phyloP scores from a whole-genome alignment of 2,329 filamentous ascomycete species.

The Chaetoscypha palmicola region DNA sequence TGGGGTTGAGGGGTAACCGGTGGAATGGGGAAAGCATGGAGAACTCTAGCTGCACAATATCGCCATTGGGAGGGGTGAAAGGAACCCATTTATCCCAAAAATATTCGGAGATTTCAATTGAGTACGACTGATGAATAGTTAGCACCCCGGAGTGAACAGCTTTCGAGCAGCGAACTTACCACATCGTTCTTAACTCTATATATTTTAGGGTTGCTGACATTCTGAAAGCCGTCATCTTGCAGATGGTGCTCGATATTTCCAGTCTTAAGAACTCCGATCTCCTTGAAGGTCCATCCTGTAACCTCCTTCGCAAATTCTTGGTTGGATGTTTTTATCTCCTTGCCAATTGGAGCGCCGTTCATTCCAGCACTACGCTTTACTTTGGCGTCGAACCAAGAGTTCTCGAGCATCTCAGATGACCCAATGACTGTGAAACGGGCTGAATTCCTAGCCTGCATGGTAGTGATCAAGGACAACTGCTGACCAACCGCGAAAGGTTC shows the following conservation, averaged over 20 bases:
- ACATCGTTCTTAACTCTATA: constrained; percentile 97
- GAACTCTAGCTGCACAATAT: constrained; percentile 89
- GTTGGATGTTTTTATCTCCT: constrained; percentile 61
- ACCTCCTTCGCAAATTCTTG: constrained; percentile 77
- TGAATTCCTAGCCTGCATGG: constrained; percentile 86
- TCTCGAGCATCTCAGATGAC: constrained; percentile 77
- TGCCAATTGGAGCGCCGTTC: constrained; percentile 41
- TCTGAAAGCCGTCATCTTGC: constrained; percentile 43
- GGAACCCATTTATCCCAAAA: constrained; percentile 65
- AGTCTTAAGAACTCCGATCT: constrained; percentile 81
- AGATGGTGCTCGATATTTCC: constrained; percentile 75
- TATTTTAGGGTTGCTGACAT: constrained; percentile 68
- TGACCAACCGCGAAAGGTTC: constrained; percentile 78
- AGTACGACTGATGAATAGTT: constrained; percentile 13
- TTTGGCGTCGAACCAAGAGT: constrained; percentile 80
- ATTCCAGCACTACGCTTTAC: constrained; percentile 47
- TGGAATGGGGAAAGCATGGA: constrained; percentile 98
- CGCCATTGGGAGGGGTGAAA: constrained; percentile 61
- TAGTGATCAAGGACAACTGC: constrained; percentile 79
- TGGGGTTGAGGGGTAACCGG: constrained; percentile 64
- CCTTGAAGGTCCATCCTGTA: constrained; percentile 94
- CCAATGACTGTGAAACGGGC: constrained; percentile 83
- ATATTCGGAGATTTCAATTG: constrained; percentile 84
- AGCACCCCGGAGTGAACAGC: neutral
- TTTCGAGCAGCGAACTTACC: constrained; percentile 61